Evolutionary conservation across 129 eudicot genomes (phyloP).

Genomic region (Pulicaria dysenterica): DNA sequence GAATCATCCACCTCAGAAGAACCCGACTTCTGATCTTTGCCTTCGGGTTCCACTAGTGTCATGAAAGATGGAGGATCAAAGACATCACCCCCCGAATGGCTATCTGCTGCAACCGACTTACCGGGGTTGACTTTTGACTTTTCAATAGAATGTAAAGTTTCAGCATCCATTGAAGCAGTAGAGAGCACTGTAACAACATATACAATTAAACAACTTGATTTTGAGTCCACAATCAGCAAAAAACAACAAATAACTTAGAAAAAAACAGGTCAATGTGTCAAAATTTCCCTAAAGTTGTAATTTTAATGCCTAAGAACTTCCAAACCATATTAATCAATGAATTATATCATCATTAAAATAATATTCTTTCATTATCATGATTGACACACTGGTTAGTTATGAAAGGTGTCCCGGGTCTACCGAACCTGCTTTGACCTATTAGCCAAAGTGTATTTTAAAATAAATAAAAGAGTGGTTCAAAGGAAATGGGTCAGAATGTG

Average conservation of each 20-base stretch:
- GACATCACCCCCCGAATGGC: slow-evolving; percentile 21
- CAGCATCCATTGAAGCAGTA: slow-evolving; percentile 47
- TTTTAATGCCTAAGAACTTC: not conserved
- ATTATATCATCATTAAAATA: too few relatives aligned
- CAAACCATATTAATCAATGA: too few relatives aligned
- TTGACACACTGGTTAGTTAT: not conserved
- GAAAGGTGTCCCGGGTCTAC: not conserved
- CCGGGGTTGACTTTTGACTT: slow-evolving; percentile 35
- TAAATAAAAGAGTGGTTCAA: too few relatives aligned
- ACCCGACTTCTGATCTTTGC: slow-evolving; percentile 23
- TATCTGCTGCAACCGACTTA: slow-evolving; percentile 32
- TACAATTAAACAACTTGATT: slow-evolving; percentile 11
- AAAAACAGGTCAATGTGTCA: not conserved
- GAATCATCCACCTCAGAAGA: slow-evolving; percentile 39
- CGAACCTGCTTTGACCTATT: not conserved
- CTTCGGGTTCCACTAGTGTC: slow-evolving; percentile 50
- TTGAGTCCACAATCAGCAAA: not conserved
- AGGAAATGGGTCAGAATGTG: not conserved
- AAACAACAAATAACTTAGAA: not conserved
- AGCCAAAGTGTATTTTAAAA: too few relatives aligned
- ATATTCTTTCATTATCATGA: not conserved
- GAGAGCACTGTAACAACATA: slow-evolving; percentile 48
- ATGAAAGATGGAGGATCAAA: slow-evolving; percentile 55
- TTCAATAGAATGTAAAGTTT: slow-evolving; percentile 23
- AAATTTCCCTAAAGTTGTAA: not conserved